Evolutionary conservation across 495 filamentous ascomycete genomes (phyloP).

Genomic region (Neurospora discreta): DNA sequence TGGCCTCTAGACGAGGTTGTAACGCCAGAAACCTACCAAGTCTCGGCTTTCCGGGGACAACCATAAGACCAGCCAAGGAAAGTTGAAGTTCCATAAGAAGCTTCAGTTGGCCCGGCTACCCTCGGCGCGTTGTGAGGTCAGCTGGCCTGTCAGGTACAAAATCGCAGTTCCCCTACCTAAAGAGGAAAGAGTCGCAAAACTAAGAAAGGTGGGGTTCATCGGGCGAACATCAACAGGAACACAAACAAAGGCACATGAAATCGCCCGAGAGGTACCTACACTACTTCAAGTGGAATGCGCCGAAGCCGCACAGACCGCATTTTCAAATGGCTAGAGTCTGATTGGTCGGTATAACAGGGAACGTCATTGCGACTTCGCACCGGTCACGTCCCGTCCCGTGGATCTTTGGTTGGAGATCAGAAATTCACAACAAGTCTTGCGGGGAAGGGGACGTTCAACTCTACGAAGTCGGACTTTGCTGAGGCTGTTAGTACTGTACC

Average conservation of each 20-base stretch:
- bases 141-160: not conserved
- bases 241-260: not conserved
- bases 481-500: not conserved
- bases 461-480: not conserved
- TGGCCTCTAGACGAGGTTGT: not conserved
- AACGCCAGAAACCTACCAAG: not conserved
- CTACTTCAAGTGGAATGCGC: too few relatives aligned
- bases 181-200: not conserved
- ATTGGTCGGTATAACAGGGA: conserved; percentile 15
- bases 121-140: not conserved
- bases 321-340: conserved; percentile 17
- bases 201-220: not conserved
- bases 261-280: too few relatives aligned
- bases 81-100: too few relatives aligned
- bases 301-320: conserved; percentile 8
- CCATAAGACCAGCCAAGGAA: too few relatives aligned
- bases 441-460: not conserved
- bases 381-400: not conserved
- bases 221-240: not conserved
- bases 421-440: not conserved
- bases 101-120: conserved; percentile 4
- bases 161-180: not conserved
- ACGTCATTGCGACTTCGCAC: conserved; percentile 16
- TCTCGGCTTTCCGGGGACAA: too few relatives aligned
- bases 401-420: not conserved